phyloP scores from a whole-genome alignment of 2,329 filamentous ascomycete genomes.

The Alternaria triticina region DNA sequence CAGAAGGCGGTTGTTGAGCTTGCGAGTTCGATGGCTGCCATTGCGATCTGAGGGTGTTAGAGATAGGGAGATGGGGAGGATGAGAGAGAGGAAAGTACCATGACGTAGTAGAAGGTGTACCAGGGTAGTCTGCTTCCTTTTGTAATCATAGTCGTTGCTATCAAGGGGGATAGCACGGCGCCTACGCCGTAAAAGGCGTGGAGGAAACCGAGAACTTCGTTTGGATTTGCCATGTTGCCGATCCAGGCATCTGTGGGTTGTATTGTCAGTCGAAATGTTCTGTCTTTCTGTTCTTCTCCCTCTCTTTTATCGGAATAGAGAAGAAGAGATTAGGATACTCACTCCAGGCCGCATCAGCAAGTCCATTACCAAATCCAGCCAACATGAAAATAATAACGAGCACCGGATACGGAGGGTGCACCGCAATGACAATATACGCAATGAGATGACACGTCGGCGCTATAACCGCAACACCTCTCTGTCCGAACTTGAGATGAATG shows the following conservation, averaged over 20 bases:
- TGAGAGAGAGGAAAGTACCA: slow-evolving; percentile 57
- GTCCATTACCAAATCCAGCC: slow-evolving; percentile 73
- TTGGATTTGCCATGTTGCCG: slow-evolving; percentile 75
- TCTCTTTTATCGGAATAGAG: not conserved
- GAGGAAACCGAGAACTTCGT: slow-evolving; percentile 75
- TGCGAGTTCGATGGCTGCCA: slow-evolving; percentile 63
- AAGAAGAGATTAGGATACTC: not conserved
- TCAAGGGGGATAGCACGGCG: slow-evolving; percentile 70
- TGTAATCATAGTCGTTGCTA: slow-evolving; percentile 76
- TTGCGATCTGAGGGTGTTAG: slow-evolving; percentile 52
- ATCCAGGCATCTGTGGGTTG: slow-evolving; percentile 57
- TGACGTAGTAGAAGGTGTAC: slow-evolving; percentile 79
- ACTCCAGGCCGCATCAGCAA: slow-evolving; percentile 66
- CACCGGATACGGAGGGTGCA: slow-evolving; percentile 73
- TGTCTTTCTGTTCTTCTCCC: not conserved
- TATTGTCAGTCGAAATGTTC: not conserved
- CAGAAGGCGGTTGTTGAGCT: slow-evolving; percentile 66
- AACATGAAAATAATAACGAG: slow-evolving; percentile 70
- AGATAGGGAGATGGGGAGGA: not conserved
- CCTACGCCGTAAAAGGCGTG: slow-evolving; percentile 77
- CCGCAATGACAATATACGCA: slow-evolving; percentile 68
- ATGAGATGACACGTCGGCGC: slow-evolving; percentile 68
- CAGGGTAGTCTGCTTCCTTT: slow-evolving; percentile 64
- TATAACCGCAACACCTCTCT: slow-evolving; percentile 73
- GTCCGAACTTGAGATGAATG: slow-evolving; percentile 70